Evolutionary conservation across 768 basidiomycete species (phyloP), one percentile per base, ranked within the genome.

Genomic region (Leccinum olivaceopallidum): DNA sequence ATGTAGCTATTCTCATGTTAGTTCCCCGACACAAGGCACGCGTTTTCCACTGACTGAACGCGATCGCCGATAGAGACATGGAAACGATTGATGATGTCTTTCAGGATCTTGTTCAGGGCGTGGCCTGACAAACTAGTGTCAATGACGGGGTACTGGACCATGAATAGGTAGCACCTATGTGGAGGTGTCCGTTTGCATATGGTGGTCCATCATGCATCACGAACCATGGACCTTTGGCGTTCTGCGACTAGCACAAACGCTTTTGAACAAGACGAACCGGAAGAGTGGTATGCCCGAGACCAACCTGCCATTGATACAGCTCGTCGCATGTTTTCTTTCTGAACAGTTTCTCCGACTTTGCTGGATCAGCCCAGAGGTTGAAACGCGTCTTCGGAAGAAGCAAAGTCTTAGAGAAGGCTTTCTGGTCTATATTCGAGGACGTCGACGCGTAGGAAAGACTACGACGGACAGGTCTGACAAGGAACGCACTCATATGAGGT

Each of bases 151-250:
- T n/a, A 2, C 28, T 16, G 32, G 28, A 30, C 22, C 34, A 36
- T 12, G 3, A 50, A 30, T 28, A 20, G 42, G 30, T 53, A 77
- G 61, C 64, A 96, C 95, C 96, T 80, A 95, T 95, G 71, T 99
- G 96, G 47, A 99, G 77, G 71, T 92, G 85, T 0, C 97, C 97
- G 70, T 99, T 99, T 2, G 96, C 96, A 69, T 98, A 98, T 0
- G 97, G 97, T 34, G 96, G 96, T 0, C 96, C 97, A 72, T 99
- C 96, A 65, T 96, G 95, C 55, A 95, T 79, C 13, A 97, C 88
- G 67, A 95, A 98, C 32, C 86, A 69, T 1, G 86, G 84, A 3
- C 90, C 83, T 36, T 81, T 77, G 13, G 79, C 83, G 67, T 90
- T 85, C 62, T 85, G 77, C 76, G 80, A 83, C 93, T 95, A 68